phyloP scores from a whole-genome alignment of 306 rosid species.

The Pyrus betulifolia region DNA sequence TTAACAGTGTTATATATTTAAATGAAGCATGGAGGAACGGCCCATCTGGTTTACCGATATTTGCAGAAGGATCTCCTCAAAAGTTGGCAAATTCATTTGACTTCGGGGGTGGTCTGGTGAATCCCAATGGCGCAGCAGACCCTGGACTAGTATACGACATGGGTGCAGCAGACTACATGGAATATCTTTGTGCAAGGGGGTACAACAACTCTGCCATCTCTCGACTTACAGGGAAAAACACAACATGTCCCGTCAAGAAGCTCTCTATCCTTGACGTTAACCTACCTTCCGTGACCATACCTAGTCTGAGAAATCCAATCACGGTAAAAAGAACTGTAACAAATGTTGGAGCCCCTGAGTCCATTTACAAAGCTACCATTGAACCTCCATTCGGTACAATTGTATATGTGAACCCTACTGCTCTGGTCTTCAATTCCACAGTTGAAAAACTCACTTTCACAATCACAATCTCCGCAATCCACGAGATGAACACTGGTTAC shows the following conservation, averaged over 20 bases:
- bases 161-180: constrained; percentile 25
- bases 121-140: constrained; percentile 40
- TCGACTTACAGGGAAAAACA: constrained; percentile 5
- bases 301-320: constrained; percentile 22
- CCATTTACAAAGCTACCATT: constrained; percentile 22
- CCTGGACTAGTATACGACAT: constrained; percentile 49
- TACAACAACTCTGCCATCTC: constrained; percentile 34
- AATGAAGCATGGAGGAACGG: constrained; percentile 37
- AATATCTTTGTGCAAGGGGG: constrained; percentile 38
- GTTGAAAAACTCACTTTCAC: constrained; percentile 25
- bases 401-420: constrained; percentile 26
- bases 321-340: constrained; percentile 37
- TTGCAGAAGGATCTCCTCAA: constrained; percentile 36
- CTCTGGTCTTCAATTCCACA: constrained; percentile 31
- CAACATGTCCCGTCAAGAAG: constrained; percentile 25
- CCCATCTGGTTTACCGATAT: constrained; percentile 28
- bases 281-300: constrained; percentile 41
- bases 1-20: background rate
- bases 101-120: constrained; percentile 45
- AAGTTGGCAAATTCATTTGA: constrained; percentile 44
- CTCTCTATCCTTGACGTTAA: constrained; percentile 34
- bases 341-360: constrained; percentile 26
- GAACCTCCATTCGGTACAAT: constrained; percentile 31
- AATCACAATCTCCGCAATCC: constrained; percentile 14
- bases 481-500: constrained; percentile 24